Evolutionary conservation across 139 green algal species (phyloP).

Genomic region (Chlorella sp.): DNA sequence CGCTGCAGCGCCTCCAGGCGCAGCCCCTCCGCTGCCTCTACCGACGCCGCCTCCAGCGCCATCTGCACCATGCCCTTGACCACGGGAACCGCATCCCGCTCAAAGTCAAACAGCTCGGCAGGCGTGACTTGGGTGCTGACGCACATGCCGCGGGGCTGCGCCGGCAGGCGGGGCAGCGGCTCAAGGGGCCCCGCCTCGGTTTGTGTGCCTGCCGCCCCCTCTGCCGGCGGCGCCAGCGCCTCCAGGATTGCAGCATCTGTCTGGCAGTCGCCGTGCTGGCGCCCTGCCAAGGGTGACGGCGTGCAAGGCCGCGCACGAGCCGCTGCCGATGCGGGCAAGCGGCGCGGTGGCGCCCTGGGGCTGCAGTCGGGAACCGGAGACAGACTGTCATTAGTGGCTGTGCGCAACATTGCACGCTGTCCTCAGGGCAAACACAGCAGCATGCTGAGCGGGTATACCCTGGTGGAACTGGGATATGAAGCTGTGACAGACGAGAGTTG

Average conservation of each 20-base stretch:
- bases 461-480: background rate
- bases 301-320: background rate
- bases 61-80: background rate
- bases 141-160: background rate
- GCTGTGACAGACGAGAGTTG: background rate
- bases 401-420: too few species aligned
- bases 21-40: background rate
- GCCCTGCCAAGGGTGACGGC: background rate
- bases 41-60: background rate
- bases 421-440: too few species aligned
- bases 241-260: background rate
- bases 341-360: too few species aligned
- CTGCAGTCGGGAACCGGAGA: too few species aligned
- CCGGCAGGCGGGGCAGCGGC: background rate
- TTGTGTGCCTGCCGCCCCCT: background rate
- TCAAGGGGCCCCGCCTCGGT: background rate
- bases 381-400: too few species aligned
- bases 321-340: too few species aligned
- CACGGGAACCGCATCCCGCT: background rate
- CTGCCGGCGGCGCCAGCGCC: background rate
- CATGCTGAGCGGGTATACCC: too few species aligned
- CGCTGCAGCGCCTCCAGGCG: conserved; percentile 2
- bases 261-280: conserved; percentile 2
- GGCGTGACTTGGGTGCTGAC: conserved; percentile 9
- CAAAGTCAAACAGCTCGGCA: background rate